Conservation (phyloP, 1,139 yeast genomes). For the Sugiyamaella japonica region DNA sequence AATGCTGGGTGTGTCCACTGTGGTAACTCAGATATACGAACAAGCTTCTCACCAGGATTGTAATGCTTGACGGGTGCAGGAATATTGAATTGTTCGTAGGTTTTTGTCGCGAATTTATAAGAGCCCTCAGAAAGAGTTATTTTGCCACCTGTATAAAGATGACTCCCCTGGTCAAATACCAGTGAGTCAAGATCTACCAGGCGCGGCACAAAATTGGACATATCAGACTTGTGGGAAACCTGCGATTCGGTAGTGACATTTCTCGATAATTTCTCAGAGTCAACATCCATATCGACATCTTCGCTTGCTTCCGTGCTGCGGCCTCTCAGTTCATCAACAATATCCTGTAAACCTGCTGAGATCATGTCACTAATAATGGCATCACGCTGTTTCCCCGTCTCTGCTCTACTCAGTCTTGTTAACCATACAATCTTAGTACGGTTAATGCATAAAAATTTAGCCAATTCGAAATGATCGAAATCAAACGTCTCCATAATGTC, state of each 20-base stretch:
- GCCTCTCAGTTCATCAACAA: constrained; percentile 38
- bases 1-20: constrained; percentile 81
- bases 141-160: constrained; percentile 62
- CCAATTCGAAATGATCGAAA: constrained; percentile 52
- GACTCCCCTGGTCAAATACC: constrained; percentile 71
- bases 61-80: constrained; percentile 65
- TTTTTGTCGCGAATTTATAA: constrained; percentile 63
- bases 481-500: constrained; percentile 54
- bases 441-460: constrained; percentile 53
- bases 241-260: constrained; percentile 37
- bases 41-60: constrained; percentile 48
- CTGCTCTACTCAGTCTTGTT: constrained; percentile 46
- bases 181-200: constrained; percentile 64
- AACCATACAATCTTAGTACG: constrained; percentile 58
- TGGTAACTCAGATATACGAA: constrained; percentile 66
- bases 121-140: constrained; percentile 82
- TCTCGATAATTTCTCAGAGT: constrained; percentile 28
- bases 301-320: constrained; percentile 24
- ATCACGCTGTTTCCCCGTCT: constrained; percentile 41
- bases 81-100: constrained; percentile 83
- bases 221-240: not conserved
- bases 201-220: constrained; percentile 44
- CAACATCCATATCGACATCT: constrained; percentile 28
- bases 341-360: constrained; percentile 38
- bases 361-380: constrained; percentile 40